These are phyloP conservation scores for Colletotrichum sidae DNA, from an alignment of 2,329 filamentous ascomycete genomes.

Conservation along the genomic window DNA sequence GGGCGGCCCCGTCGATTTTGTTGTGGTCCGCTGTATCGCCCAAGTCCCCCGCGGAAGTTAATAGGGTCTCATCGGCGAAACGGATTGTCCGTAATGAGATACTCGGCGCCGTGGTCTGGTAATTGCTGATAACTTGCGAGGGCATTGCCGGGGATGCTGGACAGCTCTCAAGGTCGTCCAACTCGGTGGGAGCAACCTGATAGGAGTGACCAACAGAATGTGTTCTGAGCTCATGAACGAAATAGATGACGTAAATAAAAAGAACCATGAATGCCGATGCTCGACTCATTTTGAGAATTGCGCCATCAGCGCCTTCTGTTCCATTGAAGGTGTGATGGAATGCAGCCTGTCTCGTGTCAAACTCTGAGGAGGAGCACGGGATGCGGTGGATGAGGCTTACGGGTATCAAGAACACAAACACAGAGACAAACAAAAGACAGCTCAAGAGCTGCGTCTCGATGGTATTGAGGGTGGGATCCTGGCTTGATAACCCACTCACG, in stretches of 20 bases:
- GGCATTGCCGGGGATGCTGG: background rate
- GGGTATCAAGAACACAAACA: slow-evolving; percentile 53
- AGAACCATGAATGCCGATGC: slow-evolving; percentile 82
- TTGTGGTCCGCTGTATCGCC: background rate
- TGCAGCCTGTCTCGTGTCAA: slow-evolving; percentile 47
- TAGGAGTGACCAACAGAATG: slow-evolving; percentile 72
- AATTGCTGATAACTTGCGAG: background rate
- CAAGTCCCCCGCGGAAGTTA: background rate
- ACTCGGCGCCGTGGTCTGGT: background rate
- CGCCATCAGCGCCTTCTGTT: slow-evolving; percentile 63
- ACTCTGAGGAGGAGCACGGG: background rate
- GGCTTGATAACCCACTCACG: slow-evolving; percentile 74
- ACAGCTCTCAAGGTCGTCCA: slow-evolving; percentile 7
- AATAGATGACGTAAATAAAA: slow-evolving; percentile 77
- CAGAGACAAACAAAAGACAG: slow-evolving; percentile 51
- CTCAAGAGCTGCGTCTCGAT: slow-evolving; percentile 50
- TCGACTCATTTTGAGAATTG: slow-evolving; percentile 79
- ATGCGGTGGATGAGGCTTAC: slow-evolving; percentile 39
- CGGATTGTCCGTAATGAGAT: slow-evolving; percentile 43
- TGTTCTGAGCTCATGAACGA: slow-evolving; percentile 76
- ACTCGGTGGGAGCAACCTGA: slow-evolving; percentile 48
- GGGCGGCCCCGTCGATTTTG: background rate
- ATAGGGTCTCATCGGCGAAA: slow-evolving; percentile 42
- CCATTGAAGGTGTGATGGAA: slow-evolving; percentile 66
- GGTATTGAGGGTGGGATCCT: slow-evolving; percentile 64